Base-by-base conservation (phyloP, 2,329 filamentous ascomycete species). In the Ambrosiella xylebori region DNA sequence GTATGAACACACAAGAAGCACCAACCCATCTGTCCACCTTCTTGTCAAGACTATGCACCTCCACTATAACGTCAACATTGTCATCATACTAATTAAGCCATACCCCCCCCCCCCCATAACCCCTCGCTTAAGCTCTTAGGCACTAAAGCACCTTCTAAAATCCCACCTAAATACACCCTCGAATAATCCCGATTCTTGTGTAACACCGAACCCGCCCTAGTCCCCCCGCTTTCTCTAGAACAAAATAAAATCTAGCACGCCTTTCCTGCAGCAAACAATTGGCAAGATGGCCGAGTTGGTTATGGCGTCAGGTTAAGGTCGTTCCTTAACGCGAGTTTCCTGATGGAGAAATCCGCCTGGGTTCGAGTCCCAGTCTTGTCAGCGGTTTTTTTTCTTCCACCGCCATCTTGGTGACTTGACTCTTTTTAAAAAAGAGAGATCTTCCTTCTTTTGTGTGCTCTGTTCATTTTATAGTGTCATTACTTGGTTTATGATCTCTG, bases 261-360 rank as follows among this genome's bases (percentile, higher is more conserved):
- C 1, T 47, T 19, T 19, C 8, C 44, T 6, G n/a, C 44, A 47
- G 12, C 2, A 19, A 5, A 5, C 5, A 27, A 17, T 47, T 53
- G 59, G 59, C 59, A 66, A 67, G 66, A 68, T 68, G 66, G 66
- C 66, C 66, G 66, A 68, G 66, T 67, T 68, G 65, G 65, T 68
- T 65, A 67, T 67, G 65, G 66, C 65, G 66, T 65, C 64, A 67
- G 66, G 65, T 67, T 68, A 67, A 67, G 66, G 66, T 66, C 56
- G 59, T 60, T 60, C 56, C 59, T 60, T 60, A 60, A 51, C 57
- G 58, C 58, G 57, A 60, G 56, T 60, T 60, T 60, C 59, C 51
- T 60, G 55, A 60, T 60, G 58, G 58, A 60, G 58, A 60, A 60
- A 60, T 60, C 59, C 55, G 59, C 59, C 59, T 60, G 55, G 59